These are phyloP conservation scores for Rhodotorula diobovata DNA, from an alignment of 768 basidiomycete genomes.

Conservation along the genomic window DNA sequence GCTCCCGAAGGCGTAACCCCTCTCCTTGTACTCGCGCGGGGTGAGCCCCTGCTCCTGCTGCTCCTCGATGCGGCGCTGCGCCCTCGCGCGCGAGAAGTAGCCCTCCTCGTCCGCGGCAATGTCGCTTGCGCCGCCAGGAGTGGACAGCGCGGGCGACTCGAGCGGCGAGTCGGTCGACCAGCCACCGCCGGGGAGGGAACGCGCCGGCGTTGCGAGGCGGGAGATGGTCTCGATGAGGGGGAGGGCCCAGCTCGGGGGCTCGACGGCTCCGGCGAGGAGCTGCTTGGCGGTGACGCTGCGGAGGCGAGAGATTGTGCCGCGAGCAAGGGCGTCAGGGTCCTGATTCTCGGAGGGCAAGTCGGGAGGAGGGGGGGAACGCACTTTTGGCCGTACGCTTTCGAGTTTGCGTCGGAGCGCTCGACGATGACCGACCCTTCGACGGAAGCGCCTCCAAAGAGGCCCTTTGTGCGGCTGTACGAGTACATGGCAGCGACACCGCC, in stretches of 20 bases:
- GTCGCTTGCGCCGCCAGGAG: slow-evolving; percentile 13
- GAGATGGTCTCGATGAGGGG: slow-evolving; percentile 69
- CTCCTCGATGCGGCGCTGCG: not conserved
- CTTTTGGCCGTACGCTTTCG: slow-evolving; percentile 62
- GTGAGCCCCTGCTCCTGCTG: not conserved
- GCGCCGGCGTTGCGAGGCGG: slow-evolving; percentile 52
- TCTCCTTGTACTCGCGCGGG: slow-evolving; percentile 5
- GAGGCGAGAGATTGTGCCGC: rapidly evolving
- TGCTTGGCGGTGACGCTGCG: slow-evolving; percentile 66
- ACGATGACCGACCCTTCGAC: slow-evolving; percentile 69
- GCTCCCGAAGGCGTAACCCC: slow-evolving; percentile 32
- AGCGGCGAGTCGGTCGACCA: not conserved
- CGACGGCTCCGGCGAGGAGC: slow-evolving; percentile 71
- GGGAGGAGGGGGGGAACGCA: not conserved
- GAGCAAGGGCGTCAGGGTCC: no score
- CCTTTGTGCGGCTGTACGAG: slow-evolving; percentile 63
- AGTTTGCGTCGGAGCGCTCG: slow-evolving; percentile 88
- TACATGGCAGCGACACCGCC: slow-evolving; percentile 91
- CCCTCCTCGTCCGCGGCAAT: slow-evolving; percentile 18
- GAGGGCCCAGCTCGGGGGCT: slow-evolving; percentile 73
- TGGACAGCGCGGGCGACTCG: slow-evolving; percentile 45
- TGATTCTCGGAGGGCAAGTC: not conserved
- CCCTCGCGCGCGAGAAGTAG: slow-evolving; percentile 3
- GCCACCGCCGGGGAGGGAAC: slow-evolving; percentile 4
- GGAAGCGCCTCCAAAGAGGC: slow-evolving; percentile 87